phyloP scores from a whole-genome alignment of 371 early-diverging fungal species.

The Mortierella sp. region DNA sequence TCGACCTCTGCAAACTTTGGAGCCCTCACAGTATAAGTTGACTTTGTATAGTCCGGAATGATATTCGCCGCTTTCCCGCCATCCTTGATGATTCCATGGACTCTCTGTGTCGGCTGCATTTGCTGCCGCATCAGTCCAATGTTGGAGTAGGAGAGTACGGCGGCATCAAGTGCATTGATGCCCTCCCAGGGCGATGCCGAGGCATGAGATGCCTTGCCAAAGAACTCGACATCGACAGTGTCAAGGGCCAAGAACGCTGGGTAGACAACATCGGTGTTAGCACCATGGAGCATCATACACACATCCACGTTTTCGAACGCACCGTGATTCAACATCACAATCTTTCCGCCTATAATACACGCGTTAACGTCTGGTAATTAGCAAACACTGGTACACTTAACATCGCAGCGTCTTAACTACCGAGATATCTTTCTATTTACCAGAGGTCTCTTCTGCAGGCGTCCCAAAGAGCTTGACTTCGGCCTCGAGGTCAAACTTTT shows the following conservation, averaged over 20 bases:
- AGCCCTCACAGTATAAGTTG: slow-evolving; percentile 61
- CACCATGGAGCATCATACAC: slow-evolving; percentile 85
- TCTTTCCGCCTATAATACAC: slow-evolving; percentile 76
- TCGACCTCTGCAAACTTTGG: slow-evolving; percentile 55
- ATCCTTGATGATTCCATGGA: slow-evolving; percentile 70
- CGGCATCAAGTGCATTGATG: slow-evolving; percentile 80
- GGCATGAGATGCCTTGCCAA: slow-evolving; percentile 76
- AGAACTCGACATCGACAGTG: slow-evolving; percentile 67
- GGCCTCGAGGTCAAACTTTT: slow-evolving; percentile 63
- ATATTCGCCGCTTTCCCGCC: slow-evolving; percentile 62
- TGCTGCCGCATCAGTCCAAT: slow-evolving; percentile 79
- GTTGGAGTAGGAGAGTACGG: slow-evolving; percentile 68
- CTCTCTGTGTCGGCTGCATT: slow-evolving; percentile 63
- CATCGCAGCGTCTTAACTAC: no score
- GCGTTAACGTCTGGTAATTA: no score
- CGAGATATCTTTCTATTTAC: slow-evolving; percentile 11
- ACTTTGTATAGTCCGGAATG: slow-evolving; percentile 59
- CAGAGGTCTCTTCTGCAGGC: slow-evolving; percentile 74
- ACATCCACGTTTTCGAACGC: slow-evolving; percentile 74
- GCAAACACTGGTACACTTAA: no score
- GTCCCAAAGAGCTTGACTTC: slow-evolving; percentile 80
- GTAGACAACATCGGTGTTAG: slow-evolving; percentile 56
- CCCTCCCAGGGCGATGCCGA: slow-evolving; percentile 80
- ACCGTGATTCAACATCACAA: slow-evolving; percentile 68
- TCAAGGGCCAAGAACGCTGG: slow-evolving; percentile 57